A percentile compares a stretch with the other conserved stretches of the same genome.
Conservation (phyloP, 495 filamentous ascomycete species). For the Penicillium bovifimosum region DNA sequence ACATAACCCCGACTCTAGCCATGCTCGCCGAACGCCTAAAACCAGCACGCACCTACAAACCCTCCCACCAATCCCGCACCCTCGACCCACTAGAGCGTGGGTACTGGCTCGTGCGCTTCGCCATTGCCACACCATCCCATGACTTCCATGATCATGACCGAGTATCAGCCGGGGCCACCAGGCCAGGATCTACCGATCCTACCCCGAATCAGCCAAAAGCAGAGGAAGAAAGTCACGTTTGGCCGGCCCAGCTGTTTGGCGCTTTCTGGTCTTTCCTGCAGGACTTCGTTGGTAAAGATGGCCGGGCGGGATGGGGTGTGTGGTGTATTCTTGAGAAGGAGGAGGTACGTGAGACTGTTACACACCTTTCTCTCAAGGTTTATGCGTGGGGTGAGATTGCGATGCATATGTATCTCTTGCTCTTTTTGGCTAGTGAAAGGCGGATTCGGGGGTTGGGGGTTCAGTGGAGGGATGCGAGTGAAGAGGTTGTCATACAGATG, state of each 20-base stretch:
- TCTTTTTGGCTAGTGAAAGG: constrained; percentile 59
- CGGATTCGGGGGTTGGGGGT: constrained; percentile 47
- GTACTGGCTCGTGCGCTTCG: constrained; percentile 57
- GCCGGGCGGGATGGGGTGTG: constrained; percentile 63
- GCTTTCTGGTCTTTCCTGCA: constrained; percentile 59
- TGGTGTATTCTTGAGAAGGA: constrained; percentile 39
- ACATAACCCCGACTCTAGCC: constrained; percentile 51
- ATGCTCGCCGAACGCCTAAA: constrained; percentile 49
- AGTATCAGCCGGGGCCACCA: neutral
- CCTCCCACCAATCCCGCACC: constrained; percentile 41
- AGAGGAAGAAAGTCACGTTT: constrained; percentile 6
- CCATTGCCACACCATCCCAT: constrained; percentile 5
- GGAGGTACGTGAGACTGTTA: too few relatives aligned
- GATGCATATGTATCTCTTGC: constrained; percentile 56
- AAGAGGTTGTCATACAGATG: constrained; percentile 46
- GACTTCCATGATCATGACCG: too few relatives aligned
- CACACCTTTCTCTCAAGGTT: constrained; percentile 41
- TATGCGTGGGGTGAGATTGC: constrained; percentile 64
- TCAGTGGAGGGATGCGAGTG: constrained; percentile 54
- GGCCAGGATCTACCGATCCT: neutral
- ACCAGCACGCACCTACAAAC: constrained; percentile 46
- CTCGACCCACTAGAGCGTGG: constrained; percentile 58
- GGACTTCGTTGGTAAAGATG: constrained; percentile 50
- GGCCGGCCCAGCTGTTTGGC: constrained; percentile 26
- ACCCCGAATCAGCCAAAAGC: neutral